Base-by-base conservation (phyloP, 1,284 basidiomycete genomes). In the Spongiforma sp. region DNA sequence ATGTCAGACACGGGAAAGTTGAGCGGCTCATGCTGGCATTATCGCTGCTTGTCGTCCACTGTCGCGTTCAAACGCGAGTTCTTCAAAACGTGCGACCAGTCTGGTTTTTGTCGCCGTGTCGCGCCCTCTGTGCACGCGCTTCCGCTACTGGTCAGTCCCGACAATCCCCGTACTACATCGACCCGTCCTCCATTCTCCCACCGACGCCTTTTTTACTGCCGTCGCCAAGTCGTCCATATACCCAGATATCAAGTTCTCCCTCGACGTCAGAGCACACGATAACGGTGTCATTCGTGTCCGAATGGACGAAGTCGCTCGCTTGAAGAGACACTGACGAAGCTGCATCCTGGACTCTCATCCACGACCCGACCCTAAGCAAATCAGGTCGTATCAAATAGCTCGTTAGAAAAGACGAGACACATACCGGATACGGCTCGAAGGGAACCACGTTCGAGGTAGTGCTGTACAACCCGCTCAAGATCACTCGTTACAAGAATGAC, bases 81-180 rank as follows among this genome's bases (percentile, higher is more conserved):
- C 78, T 98, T 96, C 84, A 98, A 97, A 79, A 94, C 89, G 66
- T 98, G 96, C 75, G 84, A 86, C 24, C 93, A 98, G 77, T 87
- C 93, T 1, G 93, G 93, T 19, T 98, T 98, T 81, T 98, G 96
- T 81, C 88, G 93, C 56, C 85, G 95, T 66, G 93, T 59, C 89
- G 95, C 55, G 90, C 90, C 0, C 86, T 98, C 58, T 87, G 93
- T 62, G 81, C 84, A 14, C 86, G 92, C 60, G 90, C 93, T 19
- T 80, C 83, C 55, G 85, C 84, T 61, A 81, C 84, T 1, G 78
- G 80, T 33, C 71, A 81, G 3, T 79, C 82, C 10, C 97, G 95
- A 90, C 82, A 79, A 41, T 97, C 94, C 1, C 95, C 95, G 1
- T 98, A 98, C 81, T 86, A 89, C 3, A 76, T 97, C 41, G 87